Evolutionary conservation across 441 rosid species (phyloP), one percentile per base, ranked within the genome.

Genomic region (Mallotus japonicus): DNA sequence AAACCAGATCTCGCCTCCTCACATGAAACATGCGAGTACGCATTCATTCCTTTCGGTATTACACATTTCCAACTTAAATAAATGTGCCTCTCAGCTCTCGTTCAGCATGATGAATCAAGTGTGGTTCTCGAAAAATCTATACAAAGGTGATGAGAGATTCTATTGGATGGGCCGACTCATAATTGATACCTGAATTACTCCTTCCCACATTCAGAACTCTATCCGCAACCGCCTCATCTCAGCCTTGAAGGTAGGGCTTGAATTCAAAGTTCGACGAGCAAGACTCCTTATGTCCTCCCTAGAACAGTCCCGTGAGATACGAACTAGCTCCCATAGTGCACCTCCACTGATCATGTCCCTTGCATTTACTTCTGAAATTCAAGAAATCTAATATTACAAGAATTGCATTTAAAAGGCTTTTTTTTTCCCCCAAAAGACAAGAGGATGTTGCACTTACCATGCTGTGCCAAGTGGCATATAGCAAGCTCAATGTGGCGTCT

Each of bases 401-500:
- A 9, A 46, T 24, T 42, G 55, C 11, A 54, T 47, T 37, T 32
- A 6, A 44, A 34, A 68, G 37, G 47, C 11, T 15, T 17, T 6
- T 15, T 15, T 17, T n/a, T 46, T 34, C 59, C 37, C 7, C 11
- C 0, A 10, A 11, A 17, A 5, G 2, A 19, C 62, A 75, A 34
- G 22, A 71, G 49, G 71, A 65, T 49, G 28, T n/a, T 22, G 20
- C 14, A 44, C 83, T 85, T 72, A 95, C 98, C 99, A 60, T 95
- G 98, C 62, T 95, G 99, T 67, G 99, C 98, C 72, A 95, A 79
- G 82, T 95, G 99, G 82, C 99, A 95, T 17, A 95, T 83, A n/a
- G 98, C 97, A 8, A 95, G 99, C 85, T 95, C 99, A 56, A 89
- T 87, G 78, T 95, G 99, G 59, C 99, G 97, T 85, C 98, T 89